phyloP scores from a whole-genome alignment of 75 land plant species.

The Cryptomeria japonica region DNA sequence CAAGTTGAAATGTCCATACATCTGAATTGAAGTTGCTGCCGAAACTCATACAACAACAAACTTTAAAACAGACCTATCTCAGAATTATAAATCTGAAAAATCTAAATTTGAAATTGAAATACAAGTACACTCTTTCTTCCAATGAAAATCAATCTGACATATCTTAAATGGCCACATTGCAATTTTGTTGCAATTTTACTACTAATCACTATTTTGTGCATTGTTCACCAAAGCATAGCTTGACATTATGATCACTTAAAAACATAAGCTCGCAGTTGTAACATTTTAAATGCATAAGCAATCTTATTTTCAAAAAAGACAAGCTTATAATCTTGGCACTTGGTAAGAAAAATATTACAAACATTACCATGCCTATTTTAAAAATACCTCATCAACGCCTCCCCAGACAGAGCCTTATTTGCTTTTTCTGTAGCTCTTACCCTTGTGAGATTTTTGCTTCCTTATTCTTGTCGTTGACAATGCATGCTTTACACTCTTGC shows the following conservation, averaged over 20 bases:
- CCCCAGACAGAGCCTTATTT: neutral
- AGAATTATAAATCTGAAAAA: neutral
- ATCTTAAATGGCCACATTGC: neutral
- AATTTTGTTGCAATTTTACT: neutral
- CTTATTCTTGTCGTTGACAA: conserved; percentile 38
- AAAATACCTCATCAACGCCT: neutral
- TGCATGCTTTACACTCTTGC: conserved; percentile 68
- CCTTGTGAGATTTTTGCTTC: conserved; percentile 45
- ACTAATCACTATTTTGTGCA: neutral
- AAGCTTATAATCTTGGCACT: neutral
- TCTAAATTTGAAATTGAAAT: neutral
- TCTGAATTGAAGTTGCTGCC: neutral
- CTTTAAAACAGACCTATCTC: neutral
- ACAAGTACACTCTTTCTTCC: neutral
- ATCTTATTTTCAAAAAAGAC: neutral
- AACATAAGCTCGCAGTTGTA: neutral
- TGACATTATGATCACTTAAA: neutral
- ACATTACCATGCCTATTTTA: neutral
- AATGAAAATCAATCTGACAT: neutral
- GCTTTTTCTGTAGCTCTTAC: conserved; percentile 33
- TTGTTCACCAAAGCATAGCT: neutral
- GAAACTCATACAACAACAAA: neutral
- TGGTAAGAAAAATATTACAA: neutral
- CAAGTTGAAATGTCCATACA: neutral
- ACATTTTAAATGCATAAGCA: neutral